Percentiles rank a stretch among this genome's conserved stretches.
phyloP scores from a whole-genome alignment of 1,284 basidiomycete genomes.

The Ceraceosorus guamensis region DNA sequence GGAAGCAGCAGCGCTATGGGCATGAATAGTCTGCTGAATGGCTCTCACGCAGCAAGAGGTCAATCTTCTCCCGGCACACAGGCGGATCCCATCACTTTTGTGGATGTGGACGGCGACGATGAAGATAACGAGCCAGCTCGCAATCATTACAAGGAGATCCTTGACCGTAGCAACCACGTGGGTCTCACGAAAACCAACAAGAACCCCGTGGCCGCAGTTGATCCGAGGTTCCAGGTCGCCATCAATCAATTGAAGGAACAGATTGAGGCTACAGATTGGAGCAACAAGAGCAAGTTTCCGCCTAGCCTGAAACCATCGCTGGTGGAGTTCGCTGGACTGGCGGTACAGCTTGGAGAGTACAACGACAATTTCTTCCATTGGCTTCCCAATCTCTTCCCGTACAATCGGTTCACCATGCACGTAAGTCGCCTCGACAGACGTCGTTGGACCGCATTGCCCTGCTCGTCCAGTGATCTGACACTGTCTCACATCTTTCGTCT shows the following conservation, averaged over 20 bases:
- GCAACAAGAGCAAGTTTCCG: conserved; percentile 75
- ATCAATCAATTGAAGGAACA: conserved; percentile 61
- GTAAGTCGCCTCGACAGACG: conserved; percentile 52
- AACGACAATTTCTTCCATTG: conserved; percentile 83
- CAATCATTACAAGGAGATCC: conserved; percentile 51
- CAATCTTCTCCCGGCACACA: conserved; percentile 49
- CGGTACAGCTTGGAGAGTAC: conserved; percentile 75
- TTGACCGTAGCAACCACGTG: conserved; percentile 41
- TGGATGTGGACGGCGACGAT: conserved; percentile 51
- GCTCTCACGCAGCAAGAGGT: not conserved
- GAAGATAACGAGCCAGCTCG: conserved; percentile 51
- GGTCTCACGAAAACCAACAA: conserved; percentile 54
- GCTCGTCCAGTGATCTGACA: conserved; percentile 84
- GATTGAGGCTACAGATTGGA: conserved; percentile 51
- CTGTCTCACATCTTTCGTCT: conserved; percentile 47
- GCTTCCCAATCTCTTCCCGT: conserved; percentile 79
- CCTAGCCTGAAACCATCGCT: conserved; percentile 68
- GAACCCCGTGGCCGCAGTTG: not conserved
- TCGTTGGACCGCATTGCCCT: conserved; percentile 75
- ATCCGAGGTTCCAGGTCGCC: conserved; percentile 60
- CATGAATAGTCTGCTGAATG: not conserved
- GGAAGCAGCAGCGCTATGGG: not conserved
- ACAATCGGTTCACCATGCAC: conserved; percentile 67
- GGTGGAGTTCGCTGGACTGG: conserved; percentile 64
- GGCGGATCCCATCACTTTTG: conserved; percentile 54